Percentiles rank a stretch among this genome's conserved stretches.
Conservation (phyloP, 1,284 basidiomycete species). For the Malassezia psittaci region DNA sequence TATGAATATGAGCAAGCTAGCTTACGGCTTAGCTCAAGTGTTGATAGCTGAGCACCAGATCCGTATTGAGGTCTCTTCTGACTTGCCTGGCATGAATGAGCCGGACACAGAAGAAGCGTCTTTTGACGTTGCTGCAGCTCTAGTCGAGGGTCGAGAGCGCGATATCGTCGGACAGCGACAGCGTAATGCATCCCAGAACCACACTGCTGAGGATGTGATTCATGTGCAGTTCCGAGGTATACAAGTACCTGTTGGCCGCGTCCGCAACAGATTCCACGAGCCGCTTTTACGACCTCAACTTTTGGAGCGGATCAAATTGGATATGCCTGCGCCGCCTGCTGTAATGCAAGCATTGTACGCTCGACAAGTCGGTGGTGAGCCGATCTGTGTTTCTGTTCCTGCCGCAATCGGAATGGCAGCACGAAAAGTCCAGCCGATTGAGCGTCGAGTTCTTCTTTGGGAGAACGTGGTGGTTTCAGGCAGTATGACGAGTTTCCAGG, state of each 20-base stretch:
- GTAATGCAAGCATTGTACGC: constrained; percentile 11
- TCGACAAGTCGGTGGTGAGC: constrained; percentile 11
- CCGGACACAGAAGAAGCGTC: constrained; percentile 61
- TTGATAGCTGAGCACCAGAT: constrained; percentile 31
- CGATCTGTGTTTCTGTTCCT: constrained; percentile 20
- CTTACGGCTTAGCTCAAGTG: constrained; percentile 26
- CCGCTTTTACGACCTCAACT: constrained; percentile 32
- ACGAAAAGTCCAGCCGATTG: constrained; percentile 24
- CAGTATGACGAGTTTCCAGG: constrained; percentile 25
- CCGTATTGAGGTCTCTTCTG: constrained; percentile 8
- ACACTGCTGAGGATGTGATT: constrained; percentile 55
- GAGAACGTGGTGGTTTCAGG: constrained; percentile 42
- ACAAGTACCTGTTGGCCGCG: constrained; percentile 30
- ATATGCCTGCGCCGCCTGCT: constrained; percentile 7
- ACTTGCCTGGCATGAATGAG: neutral
- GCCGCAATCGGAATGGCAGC: constrained; percentile 26
- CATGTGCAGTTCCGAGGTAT: constrained; percentile 31
- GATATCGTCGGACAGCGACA: constrained; percentile 23
- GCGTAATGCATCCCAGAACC: constrained; percentile 53
- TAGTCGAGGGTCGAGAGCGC: constrained; percentile 34
- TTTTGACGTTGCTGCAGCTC: constrained; percentile 53
- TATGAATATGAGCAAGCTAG: neutral
- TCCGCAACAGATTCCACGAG: constrained; percentile 35
- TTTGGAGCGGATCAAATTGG: constrained; percentile 22
- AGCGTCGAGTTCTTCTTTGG: constrained; percentile 35